phyloP scores from a whole-genome alignment of 306 rosid species.

The Sechiopsis laciniata region DNA sequence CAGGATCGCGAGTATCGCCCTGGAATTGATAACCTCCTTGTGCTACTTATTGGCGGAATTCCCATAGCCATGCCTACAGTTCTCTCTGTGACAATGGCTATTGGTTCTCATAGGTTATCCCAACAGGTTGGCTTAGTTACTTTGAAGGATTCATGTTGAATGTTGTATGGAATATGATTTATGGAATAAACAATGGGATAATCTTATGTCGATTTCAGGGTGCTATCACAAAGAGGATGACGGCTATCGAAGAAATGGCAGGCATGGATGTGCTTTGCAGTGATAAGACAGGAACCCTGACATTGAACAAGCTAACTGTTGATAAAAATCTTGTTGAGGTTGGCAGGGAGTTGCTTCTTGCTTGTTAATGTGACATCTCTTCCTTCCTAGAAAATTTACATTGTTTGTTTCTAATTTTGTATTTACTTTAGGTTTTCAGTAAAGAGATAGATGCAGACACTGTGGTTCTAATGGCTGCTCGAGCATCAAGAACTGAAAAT shows the following conservation, averaged over 20 bases:
- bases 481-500: constrained; percentile 88
- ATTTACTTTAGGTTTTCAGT: constrained; percentile 51
- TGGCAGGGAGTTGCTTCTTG: constrained; percentile 25
- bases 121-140: constrained; percentile 66
- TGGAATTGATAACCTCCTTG: constrained; percentile 65
- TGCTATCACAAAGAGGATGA: constrained; percentile 98
- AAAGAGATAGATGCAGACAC: constrained; percentile 88
- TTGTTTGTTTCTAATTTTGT: constrained; percentile 19
- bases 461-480: constrained; percentile 94
- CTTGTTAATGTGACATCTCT: constrained; percentile 1
- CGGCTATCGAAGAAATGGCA: constrained; percentile 99
- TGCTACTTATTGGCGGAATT: constrained; percentile 97
- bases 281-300: constrained; percentile 95
- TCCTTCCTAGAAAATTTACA: background rate
- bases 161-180: constrained; percentile 9
- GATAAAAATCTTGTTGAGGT: constrained; percentile 95
- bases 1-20: too few species aligned
- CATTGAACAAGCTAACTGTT: constrained; percentile 81
- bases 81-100: constrained; percentile 96
- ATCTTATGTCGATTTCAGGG: constrained; percentile 52
- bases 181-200: constrained; percentile 3
- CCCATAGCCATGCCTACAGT: constrained; percentile 99
- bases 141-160: constrained; percentile 15
- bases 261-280: constrained; percentile 99
- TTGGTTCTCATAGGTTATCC: constrained; percentile 91